These are phyloP conservation scores for Cryptomeria japonica DNA, from an alignment of 75 land plant species.

Conservation along the genomic window DNA sequence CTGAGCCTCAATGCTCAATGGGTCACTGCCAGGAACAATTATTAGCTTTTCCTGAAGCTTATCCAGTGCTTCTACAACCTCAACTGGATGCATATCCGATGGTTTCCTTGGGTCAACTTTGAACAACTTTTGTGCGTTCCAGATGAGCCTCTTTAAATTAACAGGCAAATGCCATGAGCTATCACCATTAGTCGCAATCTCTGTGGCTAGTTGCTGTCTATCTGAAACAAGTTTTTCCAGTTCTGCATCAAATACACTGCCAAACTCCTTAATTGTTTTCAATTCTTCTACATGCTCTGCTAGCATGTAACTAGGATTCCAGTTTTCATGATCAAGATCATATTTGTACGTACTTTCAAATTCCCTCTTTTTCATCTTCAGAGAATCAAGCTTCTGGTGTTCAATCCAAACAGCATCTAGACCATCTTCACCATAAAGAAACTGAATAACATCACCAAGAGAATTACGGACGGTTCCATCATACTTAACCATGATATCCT, in stretches of 20 bases:
- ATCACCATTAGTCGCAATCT: slow-evolving; percentile 89
- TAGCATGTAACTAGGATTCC: slow-evolving; percentile 90
- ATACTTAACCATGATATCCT: slow-evolving; percentile 99
- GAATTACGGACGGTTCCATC: slow-evolving; percentile 99
- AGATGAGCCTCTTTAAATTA: slow-evolving; percentile 87
- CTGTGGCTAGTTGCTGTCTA: slow-evolving; percentile 73
- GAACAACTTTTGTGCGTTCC: slow-evolving; percentile 93
- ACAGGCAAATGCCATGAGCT: slow-evolving; percentile 86
- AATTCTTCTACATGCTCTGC: slow-evolving; percentile 85
- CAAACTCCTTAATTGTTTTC: slow-evolving; percentile 77
- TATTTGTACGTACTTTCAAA: slow-evolving; percentile 73
- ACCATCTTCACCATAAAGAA: slow-evolving; percentile 99
- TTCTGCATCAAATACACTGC: slow-evolving; percentile 91
- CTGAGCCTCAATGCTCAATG: slow-evolving; percentile 90
- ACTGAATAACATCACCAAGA: slow-evolving; percentile 98
- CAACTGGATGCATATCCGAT: slow-evolving; percentile 96
- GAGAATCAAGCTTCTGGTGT: slow-evolving; percentile 82
- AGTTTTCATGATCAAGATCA: slow-evolving; percentile 71
- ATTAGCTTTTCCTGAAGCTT: slow-evolving; percentile 79
- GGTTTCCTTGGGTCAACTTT: slow-evolving; percentile 79
- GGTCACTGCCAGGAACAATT: slow-evolving; percentile 33
- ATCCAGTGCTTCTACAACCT: slow-evolving; percentile 90
- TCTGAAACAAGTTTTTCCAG: slow-evolving; percentile 82
- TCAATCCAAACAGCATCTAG: slow-evolving; percentile 99
- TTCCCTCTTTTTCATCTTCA: slow-evolving; percentile 83